These are phyloP conservation scores for Arabis hirsuta DNA, from an alignment of 345 rosid genomes.

Conservation along the genomic window DNA sequence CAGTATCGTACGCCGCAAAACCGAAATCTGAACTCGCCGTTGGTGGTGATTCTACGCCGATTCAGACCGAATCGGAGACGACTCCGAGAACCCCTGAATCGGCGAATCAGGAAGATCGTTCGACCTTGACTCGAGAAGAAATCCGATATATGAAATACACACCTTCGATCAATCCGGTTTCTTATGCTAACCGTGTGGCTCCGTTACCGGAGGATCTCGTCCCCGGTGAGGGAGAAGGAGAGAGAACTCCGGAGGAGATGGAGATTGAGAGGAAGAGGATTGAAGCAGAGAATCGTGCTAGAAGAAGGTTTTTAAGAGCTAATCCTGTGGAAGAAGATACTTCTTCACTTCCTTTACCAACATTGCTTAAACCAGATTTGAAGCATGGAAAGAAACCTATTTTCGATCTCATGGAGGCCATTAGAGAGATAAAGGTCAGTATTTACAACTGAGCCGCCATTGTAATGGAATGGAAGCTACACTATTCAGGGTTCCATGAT, in stretches of 20 bases:
- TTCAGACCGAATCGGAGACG: conserved; percentile 23
- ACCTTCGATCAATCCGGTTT: conserved; percentile 62
- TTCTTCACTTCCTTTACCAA: conserved; percentile 63
- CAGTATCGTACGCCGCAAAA: conserved; percentile 67
- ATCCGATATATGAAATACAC: conserved; percentile 70
- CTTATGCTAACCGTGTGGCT: conserved; percentile 74
- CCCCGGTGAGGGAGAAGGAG: conserved; percentile 35
- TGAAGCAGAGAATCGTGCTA: conserved; percentile 44
- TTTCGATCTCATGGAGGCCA: conserved; percentile 85
- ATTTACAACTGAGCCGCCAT: too few relatives aligned
- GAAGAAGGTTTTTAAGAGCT: conserved; percentile 46
- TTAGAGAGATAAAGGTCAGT: conserved; percentile 81
- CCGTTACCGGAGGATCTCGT: conserved; percentile 83
- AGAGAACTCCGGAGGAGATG: conserved; percentile 44
- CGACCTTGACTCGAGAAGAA: conserved; percentile 73
- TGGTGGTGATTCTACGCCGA: conserved; percentile 28
- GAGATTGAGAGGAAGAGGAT: conserved; percentile 50
- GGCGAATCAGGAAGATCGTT: conserved; percentile 24
- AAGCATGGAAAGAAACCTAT: conserved; percentile 58
- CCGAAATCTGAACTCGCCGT: conserved; percentile 40
- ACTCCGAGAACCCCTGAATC: conserved; percentile 13
- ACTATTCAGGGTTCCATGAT: not conserved
- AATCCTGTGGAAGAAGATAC: conserved; percentile 53
- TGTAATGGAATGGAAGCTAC: conserved; percentile 7
- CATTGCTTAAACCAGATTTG: conserved; percentile 62